Base-by-base conservation (phyloP, 2,329 filamentous ascomycete species). In the Sporothrix pseudoabietina region DNA sequence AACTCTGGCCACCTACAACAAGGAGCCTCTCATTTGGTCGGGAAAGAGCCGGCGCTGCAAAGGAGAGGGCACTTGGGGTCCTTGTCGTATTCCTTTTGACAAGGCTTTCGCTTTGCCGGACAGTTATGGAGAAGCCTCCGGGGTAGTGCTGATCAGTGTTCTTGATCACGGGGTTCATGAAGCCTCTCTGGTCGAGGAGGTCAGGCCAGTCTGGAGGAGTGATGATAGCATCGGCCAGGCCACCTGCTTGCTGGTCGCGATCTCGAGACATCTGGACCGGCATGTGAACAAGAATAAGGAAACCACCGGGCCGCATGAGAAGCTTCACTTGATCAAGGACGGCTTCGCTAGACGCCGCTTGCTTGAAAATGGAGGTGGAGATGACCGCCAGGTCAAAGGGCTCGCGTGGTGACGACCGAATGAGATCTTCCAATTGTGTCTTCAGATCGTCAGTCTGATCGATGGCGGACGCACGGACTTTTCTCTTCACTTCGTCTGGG, bases 181-280 rank as follows among this genome's bases (percentile, higher is more conserved):
- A 85, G 0, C 80, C 82, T 32, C 76, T 79, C 5, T 73, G 68
- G 0, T 82, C 78, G 0, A 84, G 78, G 1, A 79, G 39, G 12
- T 81, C 79, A 0, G 79, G 78, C 80, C 81, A 83, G 52, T 79
- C 78, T 0, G 80, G 79, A 0, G 79, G 80, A 0, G 79, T 80
- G 65, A 72, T 72, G 14, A 57, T 52, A 16, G 69, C 54, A 14
- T 65, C 54, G 3, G 47, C 32, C 4, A 30, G 10, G 52, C 22
- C 22, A 10, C 39, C 22, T 4, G 52, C 6, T 19, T 35, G 66
- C 32, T 66, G 47, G 3, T 14, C 65, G 54, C 10, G 59, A 52
- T 32, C 71, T 4, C 41, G 41, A 10, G 22, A 5, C 19, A n/a
- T 44, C 5, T 26, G 69, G 7, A 57, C 75, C 1, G 75, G 77